Conservation (phyloP, 148 eudicot species). For the Tetragonia tetragonoides region DNA sequence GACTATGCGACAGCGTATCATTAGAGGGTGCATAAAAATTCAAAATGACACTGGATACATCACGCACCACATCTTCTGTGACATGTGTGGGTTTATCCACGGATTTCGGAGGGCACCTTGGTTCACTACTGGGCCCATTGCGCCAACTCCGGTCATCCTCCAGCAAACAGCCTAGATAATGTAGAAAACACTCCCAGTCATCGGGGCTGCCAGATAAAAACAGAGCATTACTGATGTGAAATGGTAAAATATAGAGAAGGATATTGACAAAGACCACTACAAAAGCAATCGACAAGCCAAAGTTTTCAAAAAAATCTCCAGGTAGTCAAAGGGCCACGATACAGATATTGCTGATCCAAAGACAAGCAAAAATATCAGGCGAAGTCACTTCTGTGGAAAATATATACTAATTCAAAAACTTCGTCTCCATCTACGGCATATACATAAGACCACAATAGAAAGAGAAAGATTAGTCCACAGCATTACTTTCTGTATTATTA, state of each 20-base stretch:
- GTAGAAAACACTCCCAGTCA: slow-evolving; percentile 89
- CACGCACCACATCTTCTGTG: slow-evolving; percentile 59
- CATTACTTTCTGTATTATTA: too few relatives aligned
- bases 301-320: too few relatives aligned
- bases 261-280: background rate
- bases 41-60: slow-evolving; percentile 3
- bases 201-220: slow-evolving; percentile 67
- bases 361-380: background rate
- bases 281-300: background rate
- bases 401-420: too few relatives aligned
- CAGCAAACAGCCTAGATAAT: slow-evolving; percentile 81
- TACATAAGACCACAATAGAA: too few relatives aligned
- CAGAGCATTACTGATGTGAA: slow-evolving; percentile 14
- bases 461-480: too few relatives aligned
- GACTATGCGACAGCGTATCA: background rate
- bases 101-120: slow-evolving; percentile 39
- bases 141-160: slow-evolving; percentile 65
- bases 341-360: too few relatives aligned
- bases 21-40: background rate
- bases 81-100: slow-evolving; percentile 49
- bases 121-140: slow-evolving; percentile 36
- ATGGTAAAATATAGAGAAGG: background rate
- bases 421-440: too few relatives aligned
- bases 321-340: background rate
- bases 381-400: background rate